Percentiles rank a stretch among this genome's conserved stretches.
Conservation (phyloP, 108 stramenopile genomes). For the Seminavis robusta region DNA sequence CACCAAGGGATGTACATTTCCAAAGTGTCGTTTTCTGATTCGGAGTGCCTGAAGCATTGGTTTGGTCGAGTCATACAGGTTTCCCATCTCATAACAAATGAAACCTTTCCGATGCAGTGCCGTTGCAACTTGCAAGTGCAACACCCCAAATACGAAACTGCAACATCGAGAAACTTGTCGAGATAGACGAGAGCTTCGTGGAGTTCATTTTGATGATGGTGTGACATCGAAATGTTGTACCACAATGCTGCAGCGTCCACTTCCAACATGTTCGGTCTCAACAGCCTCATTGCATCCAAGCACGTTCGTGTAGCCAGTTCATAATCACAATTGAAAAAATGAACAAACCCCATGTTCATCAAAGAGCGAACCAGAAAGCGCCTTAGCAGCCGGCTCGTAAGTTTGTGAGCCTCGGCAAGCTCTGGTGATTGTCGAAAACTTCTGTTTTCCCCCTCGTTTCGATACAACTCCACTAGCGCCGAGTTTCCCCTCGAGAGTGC, state of each 20-base stretch:
- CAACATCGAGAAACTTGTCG: slow-evolving; percentile 8
- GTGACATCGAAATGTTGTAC: slow-evolving; percentile 9
- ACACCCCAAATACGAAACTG: not conserved
- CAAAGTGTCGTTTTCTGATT: not conserved
- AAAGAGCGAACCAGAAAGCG: slow-evolving; percentile 6
- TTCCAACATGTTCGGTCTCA: slow-evolving; percentile 7
- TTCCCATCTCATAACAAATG: slow-evolving; percentile 9
- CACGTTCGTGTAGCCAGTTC: slow-evolving; percentile 5
- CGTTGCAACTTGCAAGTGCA: slow-evolving; percentile 1
- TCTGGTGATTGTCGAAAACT: not conserved
- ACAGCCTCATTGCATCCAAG: slow-evolving; percentile 4
- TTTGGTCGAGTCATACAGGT: slow-evolving; percentile 54
- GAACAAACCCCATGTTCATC: slow-evolving; percentile 15
- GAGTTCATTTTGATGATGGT: slow-evolving; percentile 5
- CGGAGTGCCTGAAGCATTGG: slow-evolving; percentile 31
- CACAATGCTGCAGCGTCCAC: slow-evolving; percentile 8
- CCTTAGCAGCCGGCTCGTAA: not conserved
- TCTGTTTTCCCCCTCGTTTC: not conserved
- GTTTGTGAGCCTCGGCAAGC: not conserved
- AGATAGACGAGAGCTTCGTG: slow-evolving; percentile 3
- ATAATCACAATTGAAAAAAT: slow-evolving; percentile 14
- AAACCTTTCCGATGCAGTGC: slow-evolving; percentile 6
- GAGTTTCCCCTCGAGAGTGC: slow-evolving; percentile 8
- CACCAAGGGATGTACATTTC: not conserved
- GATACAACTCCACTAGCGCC: slow-evolving; percentile 6